A percentile compares a stretch with the other conserved stretches of the same genome.
Conservation (phyloP, 2,329 filamentous ascomycete genomes). For the Exophiala viscosa region DNA sequence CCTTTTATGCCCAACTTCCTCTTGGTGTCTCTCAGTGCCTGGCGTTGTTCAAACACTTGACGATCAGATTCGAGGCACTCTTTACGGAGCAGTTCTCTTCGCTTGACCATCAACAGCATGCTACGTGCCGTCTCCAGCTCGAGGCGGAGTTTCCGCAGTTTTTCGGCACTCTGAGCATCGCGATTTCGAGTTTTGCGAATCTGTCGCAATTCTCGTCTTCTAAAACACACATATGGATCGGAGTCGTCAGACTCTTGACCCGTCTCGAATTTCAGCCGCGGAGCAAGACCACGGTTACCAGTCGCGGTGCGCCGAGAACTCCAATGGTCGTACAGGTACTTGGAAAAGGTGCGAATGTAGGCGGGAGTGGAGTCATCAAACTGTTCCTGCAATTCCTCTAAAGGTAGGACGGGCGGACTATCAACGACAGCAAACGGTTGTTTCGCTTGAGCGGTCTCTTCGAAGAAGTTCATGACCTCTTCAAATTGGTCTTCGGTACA, state of each 20-base stretch:
- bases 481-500: conserved; percentile 92
- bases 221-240: conserved; percentile 97
- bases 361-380: conserved; percentile 58
- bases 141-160: conserved; percentile 82
- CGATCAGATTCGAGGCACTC: conserved; percentile 72
- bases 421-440: conserved; percentile 88
- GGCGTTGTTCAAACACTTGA: conserved; percentile 76
- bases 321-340: conserved; percentile 88
- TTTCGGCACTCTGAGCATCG: conserved; percentile 91
- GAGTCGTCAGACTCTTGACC: conserved; percentile 91
- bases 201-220: conserved; percentile 87
- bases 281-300: conserved; percentile 70
- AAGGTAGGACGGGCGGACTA: conserved; percentile 72
- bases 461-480: conserved; percentile 89
- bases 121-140: conserved; percentile 87
- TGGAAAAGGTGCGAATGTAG: conserved; percentile 59
- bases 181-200: conserved; percentile 91
- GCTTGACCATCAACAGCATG: conserved; percentile 70
- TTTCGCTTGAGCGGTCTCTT: conserved; percentile 76
- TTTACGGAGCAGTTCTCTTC: conserved; percentile 74
- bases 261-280: conserved; percentile 76
- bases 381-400: conserved; percentile 70
- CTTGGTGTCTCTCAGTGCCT: conserved; percentile 82
- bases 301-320: conserved; percentile 63
- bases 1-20: conserved; percentile 82